Conservation (phyloP, 306 rosid genomes). For the Castanea sativa region DNA sequence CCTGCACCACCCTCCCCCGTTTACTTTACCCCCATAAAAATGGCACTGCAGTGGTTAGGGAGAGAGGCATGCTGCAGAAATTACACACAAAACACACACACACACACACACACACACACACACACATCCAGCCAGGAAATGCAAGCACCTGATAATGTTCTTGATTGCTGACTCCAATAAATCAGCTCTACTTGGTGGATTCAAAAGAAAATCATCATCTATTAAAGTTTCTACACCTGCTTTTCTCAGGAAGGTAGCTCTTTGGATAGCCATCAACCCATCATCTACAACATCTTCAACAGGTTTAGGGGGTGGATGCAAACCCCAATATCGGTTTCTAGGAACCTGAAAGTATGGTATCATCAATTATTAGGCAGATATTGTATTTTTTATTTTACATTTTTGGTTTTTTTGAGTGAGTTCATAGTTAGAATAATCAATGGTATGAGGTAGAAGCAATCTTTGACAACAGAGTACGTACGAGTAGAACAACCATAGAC, state of each 20-base stretch:
- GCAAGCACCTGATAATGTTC: slow-evolving; percentile 70
- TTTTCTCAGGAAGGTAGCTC: slow-evolving; percentile 87
- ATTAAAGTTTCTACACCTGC: slow-evolving; percentile 92
- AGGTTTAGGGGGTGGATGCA: slow-evolving; percentile 99
- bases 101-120: neutral
- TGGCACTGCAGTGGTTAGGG: neutral
- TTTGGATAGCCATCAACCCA: slow-evolving; percentile 84
- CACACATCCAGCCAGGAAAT: neutral
- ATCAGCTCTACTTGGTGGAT: slow-evolving; percentile 81
- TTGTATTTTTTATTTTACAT: slow-evolving; percentile 8
- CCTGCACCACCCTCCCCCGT: neutral
- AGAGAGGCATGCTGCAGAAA: neutral
- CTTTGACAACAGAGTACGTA: neutral
- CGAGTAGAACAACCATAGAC: slow-evolving; percentile 11
- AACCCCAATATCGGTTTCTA: slow-evolving; percentile 95
- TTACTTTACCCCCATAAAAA: neutral
- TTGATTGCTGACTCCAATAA: slow-evolving; percentile 87
- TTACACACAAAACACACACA: slow-evolving; percentile 1
- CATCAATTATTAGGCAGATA: too few relatives aligned
- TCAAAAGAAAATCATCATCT: slow-evolving; percentile 63
- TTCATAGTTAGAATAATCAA: slow-evolving; percentile 13
- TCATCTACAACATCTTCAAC: slow-evolving; percentile 96
- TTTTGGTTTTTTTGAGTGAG: neutral
- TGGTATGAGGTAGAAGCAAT: slow-evolving; percentile 5
- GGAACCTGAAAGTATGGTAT: slow-evolving; percentile 65